Evolutionary conservation across 2,329 filamentous ascomycete species (phyloP).

Genomic region (Clonostachys byssicola): DNA sequence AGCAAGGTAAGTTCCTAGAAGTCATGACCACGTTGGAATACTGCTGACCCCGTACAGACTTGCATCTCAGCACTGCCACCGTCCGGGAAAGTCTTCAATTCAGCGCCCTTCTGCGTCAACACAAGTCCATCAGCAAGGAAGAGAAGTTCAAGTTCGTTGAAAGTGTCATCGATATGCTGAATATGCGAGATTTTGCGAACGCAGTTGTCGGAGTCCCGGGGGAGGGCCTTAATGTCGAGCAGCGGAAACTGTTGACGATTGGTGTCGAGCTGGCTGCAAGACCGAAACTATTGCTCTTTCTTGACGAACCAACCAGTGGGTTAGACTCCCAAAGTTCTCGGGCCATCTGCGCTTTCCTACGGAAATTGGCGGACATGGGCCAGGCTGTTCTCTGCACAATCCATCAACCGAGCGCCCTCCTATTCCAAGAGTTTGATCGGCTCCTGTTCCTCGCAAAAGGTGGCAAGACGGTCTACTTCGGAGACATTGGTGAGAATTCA

Average conservation of each 20-base stretch:
- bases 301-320: slow-evolving; percentile 71
- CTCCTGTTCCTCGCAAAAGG: slow-evolving; percentile 61
- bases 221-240: slow-evolving; percentile 59
- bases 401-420: slow-evolving; percentile 47
- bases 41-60: slow-evolving; percentile 28
- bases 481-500: slow-evolving; percentile 59
- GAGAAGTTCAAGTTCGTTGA: slow-evolving; percentile 62
- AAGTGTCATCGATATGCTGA: slow-evolving; percentile 60
- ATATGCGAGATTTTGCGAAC: slow-evolving; percentile 64
- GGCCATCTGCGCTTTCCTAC: slow-evolving; percentile 58
- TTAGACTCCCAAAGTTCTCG: slow-evolving; percentile 62
- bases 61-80: slow-evolving; percentile 50
- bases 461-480: slow-evolving; percentile 67
- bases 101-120: slow-evolving; percentile 54
- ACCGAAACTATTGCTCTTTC: slow-evolving; percentile 70
- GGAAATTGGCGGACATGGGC: slow-evolving; percentile 52
- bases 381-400: slow-evolving; percentile 52
- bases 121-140: slow-evolving; percentile 41
- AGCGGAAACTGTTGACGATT: slow-evolving; percentile 78
- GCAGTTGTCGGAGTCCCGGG: slow-evolving; percentile 61
- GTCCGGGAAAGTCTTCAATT: slow-evolving; percentile 51
- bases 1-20: slow-evolving; percentile 40
- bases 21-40: background rate
- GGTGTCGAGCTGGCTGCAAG: slow-evolving; percentile 86
- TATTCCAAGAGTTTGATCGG: slow-evolving; percentile 54